Evolutionary conservation across 2,329 filamentous ascomycete species (phyloP), one percentile per base, ranked within the genome.

Genomic region (Colletotrichum gigasporum): DNA sequence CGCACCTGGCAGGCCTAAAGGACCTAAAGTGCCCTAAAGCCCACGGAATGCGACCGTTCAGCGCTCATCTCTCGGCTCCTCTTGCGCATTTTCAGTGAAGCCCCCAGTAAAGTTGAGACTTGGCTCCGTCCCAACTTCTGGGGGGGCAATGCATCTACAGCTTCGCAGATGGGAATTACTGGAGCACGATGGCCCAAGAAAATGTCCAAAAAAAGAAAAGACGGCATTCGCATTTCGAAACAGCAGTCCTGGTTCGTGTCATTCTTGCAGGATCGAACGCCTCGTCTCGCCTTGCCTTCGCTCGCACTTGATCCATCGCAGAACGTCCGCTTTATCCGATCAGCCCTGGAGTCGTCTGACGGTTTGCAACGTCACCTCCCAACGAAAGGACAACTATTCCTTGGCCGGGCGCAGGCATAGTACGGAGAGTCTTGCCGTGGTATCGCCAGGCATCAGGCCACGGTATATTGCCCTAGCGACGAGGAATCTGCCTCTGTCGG

Each of bases 91-190:
- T 28, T 28, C 34, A 53, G 41, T 39, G 22, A 53, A 53, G 50
- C 50, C n/a, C n/a, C n/a, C n/a, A n/a, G n/a, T 53, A 39, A 53
- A 34, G 50, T 39, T 24, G 39, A 55, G 50, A n/a, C 57, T 55
- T 61, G 57, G 57, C 50, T 47, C 20, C 57, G 5, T 28, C 16
- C 9, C 47, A 35, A 51, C 47, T 26, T n/a, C 34, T 28, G 16
- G 47, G n/a, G n/a, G n/a, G n/a, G n/a, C n/a, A n/a, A n/a, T n/a
- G n/a, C n/a, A n/a, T n/a, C n/a, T n/a, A n/a, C n/a, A 37, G 10
- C n/a, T 51, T 24, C 28, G 16, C 11, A 35, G 30, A 51, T 51
- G 11, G 30, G 16, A 8, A 35, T 24, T 51, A 37, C 30, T 35
- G 47, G 30, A n/a, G n/a, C n/a, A n/a, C n/a, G n/a, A n/a, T n/a